phyloP scores from a whole-genome alignment of 2,329 filamentous ascomycete species.

The Scortechinia acanthostroma region DNA sequence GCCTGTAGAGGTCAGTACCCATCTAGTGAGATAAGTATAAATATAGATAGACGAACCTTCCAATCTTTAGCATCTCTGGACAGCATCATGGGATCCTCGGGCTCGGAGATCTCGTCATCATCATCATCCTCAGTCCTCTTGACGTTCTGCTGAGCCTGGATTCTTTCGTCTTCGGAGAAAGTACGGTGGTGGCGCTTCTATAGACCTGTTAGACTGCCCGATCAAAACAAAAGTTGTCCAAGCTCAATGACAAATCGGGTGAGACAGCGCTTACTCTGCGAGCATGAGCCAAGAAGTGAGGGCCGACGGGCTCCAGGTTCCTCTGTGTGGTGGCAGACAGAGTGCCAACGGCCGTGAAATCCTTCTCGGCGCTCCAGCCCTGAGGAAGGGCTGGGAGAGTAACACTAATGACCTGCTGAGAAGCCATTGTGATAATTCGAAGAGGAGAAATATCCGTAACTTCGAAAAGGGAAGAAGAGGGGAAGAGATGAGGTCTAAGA shows the following conservation, averaged over 20 bases:
- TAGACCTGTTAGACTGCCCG: no score
- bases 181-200: constrained; percentile 78
- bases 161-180: constrained; percentile 96
- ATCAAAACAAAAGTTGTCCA: no score
- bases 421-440: constrained; percentile 60
- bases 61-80: constrained; percentile 95
- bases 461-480: background rate
- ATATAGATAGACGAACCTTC: constrained; percentile 62
- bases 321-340: constrained; percentile 74
- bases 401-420: constrained; percentile 50
- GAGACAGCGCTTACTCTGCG: no score
- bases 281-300: constrained; percentile 95
- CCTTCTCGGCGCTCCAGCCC: constrained; percentile 81
- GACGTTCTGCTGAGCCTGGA: constrained; percentile 87
- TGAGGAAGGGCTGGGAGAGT: constrained; percentile 70
- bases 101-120: constrained; percentile 83
- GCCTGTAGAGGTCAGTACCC: constrained; percentile 40
- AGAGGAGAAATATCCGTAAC: constrained; percentile 3
- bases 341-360: constrained; percentile 78
- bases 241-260: no score
- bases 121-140: constrained; percentile 94
- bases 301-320: constrained; percentile 89
- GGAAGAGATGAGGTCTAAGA: background rate
- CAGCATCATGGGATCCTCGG: constrained; percentile 87
- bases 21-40: background rate